A percentile compares a stretch with the other conserved stretches of the same genome.
Evolutionary conservation across 345 rosid species (phyloP).

Genomic region (Orychophragmus violaceus): DNA sequence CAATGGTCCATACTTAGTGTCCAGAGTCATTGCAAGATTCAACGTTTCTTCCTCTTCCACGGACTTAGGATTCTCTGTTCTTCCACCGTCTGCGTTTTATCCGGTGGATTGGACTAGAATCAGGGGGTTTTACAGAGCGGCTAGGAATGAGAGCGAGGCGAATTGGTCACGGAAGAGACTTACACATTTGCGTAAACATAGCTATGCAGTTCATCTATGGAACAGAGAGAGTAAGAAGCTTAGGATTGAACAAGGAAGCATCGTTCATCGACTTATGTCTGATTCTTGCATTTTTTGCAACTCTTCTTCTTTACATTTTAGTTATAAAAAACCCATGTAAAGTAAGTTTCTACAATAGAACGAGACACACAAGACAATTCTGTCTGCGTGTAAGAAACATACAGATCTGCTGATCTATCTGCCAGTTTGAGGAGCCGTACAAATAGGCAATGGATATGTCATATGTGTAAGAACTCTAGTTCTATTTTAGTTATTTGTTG

Average conservation of each 20-base stretch:
- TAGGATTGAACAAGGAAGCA: slow-evolving; percentile 57
- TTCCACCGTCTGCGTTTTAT: slow-evolving; percentile 80
- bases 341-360: not conserved
- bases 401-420: slow-evolving; percentile 24
- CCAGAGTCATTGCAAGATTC: slow-evolving; percentile 61
- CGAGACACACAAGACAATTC: not conserved
- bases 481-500: not conserved
- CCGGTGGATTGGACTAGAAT: slow-evolving; percentile 80
- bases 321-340: slow-evolving; percentile 5
- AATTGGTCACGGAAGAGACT: slow-evolving; percentile 44
- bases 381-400: not conserved
- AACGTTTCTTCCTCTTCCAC: slow-evolving; percentile 12
- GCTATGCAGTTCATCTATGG: slow-evolving; percentile 77
- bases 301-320: slow-evolving; percentile 34
- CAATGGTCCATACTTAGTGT: slow-evolving; percentile 87
- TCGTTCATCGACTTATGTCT: slow-evolving; percentile 44
- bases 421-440: slow-evolving; percentile 2
- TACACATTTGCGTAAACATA: slow-evolving; percentile 37
- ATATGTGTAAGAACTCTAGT: not conserved
- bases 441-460: not conserved
- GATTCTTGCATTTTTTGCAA: slow-evolving; percentile 70
- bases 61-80: slow-evolving; percentile 46
- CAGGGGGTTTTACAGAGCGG: slow-evolving; percentile 41
- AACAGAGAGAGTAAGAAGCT: slow-evolving; percentile 71
- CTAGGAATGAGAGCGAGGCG: slow-evolving; percentile 39